These are phyloP conservation scores for Peniophora sp. DNA, from an alignment of 1,284 basidiomycete species.

Conservation along the genomic window DNA sequence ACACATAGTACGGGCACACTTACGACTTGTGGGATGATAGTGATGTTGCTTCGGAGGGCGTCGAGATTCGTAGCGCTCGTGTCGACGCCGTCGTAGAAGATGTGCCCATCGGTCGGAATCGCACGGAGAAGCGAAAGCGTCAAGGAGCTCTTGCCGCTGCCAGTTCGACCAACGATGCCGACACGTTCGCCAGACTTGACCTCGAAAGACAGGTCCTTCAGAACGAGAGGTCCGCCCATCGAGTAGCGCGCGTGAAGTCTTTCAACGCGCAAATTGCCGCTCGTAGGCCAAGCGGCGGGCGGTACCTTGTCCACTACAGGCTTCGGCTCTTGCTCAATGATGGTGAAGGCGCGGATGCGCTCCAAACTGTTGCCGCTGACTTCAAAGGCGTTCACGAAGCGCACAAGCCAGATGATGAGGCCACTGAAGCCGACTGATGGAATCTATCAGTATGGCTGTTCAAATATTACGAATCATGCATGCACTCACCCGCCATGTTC, in stretches of 20 bases:
- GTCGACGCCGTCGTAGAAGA: background rate
- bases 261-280: conserved; percentile 59
- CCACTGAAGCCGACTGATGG: conserved; percentile 41
- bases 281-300: conserved; percentile 75
- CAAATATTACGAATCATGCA: conserved; percentile 1
- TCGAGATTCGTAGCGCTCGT: background rate
- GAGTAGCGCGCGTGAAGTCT: conserved; percentile 54
- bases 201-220: conserved; percentile 37
- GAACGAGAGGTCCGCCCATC: conserved; percentile 29
- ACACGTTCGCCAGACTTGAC: conserved; percentile 44
- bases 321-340: conserved; percentile 65
- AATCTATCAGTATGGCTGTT: background rate
- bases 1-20: background rate
- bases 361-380: conserved; percentile 58
- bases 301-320: conserved; percentile 42
- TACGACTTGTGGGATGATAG: conserved; percentile 1
- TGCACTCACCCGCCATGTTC: conserved; percentile 34
- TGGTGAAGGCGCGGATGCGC: conserved; percentile 64
- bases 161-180: conserved; percentile 23
- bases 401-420: conserved; percentile 47
- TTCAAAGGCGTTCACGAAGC: conserved; percentile 50
- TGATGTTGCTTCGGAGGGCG: background rate
- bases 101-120: conserved; percentile 34
- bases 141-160: conserved; percentile 27
- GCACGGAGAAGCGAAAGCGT: conserved; percentile 30